Base-by-base conservation (phyloP, 768 basidiomycete genomes). In the Lentinula sp. region DNA sequence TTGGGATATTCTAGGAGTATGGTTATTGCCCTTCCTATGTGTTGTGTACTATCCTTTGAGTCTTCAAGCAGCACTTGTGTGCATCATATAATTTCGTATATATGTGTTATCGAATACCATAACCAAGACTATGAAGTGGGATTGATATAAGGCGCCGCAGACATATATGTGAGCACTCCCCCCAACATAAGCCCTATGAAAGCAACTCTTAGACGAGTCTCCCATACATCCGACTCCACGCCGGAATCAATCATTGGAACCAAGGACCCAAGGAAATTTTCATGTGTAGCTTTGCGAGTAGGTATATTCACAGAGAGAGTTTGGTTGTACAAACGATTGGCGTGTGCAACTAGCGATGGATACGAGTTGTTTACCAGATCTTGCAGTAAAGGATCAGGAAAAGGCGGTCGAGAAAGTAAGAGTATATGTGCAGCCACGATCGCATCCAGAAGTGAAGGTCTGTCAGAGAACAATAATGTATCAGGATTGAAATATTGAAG, bases 11-110 rank as follows among this genome's bases (percentile, higher is more conserved):
- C 71, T 93, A 9, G 84, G 85, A 1, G 86, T 87, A 31, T 95
- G 92, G 93, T 89, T 91, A 67, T 83, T 87, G 21, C 92, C 92
- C 1, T 87, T 93, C 64, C 75, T 89, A 40, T 93, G 89, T 69
- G 74, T 89, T n/a, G 82, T 93, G 16, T 93, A 91, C 65, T 75
- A 79, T 9, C 91, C 93, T 7, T 75, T 93, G 28, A 78, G 88
- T 52, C 70, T 91, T 64, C 91, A 93, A 71, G 86, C 85, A 15
- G 84, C 79, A 42, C 73, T 89, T 53, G 82, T 85, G 45, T 80
- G 80, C 65, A 67, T 84, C 21, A 67, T 80, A 57, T 60, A 60
- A 49, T 32, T 31, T n/a, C n/a, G 21, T 18, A 21, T 42, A 1
- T 39, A 39, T 13, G 1, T 39, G 3, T 5, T 39, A 39, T 13